Base-by-base conservation (phyloP, 2,329 filamentous ascomycete species). In the Aspergillus sp. region DNA sequence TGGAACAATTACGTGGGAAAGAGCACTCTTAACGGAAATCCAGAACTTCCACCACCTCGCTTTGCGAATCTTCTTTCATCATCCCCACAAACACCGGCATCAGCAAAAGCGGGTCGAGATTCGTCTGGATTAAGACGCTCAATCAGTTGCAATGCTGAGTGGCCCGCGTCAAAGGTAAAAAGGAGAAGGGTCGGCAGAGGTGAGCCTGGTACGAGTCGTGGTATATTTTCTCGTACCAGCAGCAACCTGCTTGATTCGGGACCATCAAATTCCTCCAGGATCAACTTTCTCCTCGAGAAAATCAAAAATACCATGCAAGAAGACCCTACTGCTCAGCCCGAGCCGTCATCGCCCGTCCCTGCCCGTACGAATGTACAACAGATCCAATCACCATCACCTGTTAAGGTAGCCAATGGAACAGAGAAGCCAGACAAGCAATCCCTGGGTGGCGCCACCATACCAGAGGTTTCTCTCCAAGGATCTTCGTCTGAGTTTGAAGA, bases 1-100 rank as follows among this genome's bases (percentile, higher is more conserved):
- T 91, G 87, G 87, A 86, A 86, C 54, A 81, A 85, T 41, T 89
- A 88, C 59, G 78, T 85, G 32, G 66, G 81, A 42, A 68, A 73
- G 57, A 70, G 75, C 49, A 64, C 67, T 42, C 61, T 71, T 10
- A 65, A 74, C 48, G 53, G 66, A 41, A 64, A 66, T 36, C 62
- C 68, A 1, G 77, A 77, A 13, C 64, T 74, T 35, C 62, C 61
- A 34, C 82, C 81, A 53, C 79, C 79, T 33, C 69, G 76, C 11
- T 70, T 88, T 26, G 78, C 80, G 39, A 79, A 86, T 43, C 69
- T 88, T 27, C 80, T 86, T 69, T 74, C 83, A 2, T 86, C 84
- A 0, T 88, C 83, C 5, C 88, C 85, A 3, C 84, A 85, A 40
- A 81, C 82, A 29, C 77, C 81, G 1, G 68, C 63, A 1, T 81